These are phyloP conservation scores for Paecilomyces sp. DNA, from an alignment of 2,329 filamentous ascomycete species.

Conservation along the genomic window DNA sequence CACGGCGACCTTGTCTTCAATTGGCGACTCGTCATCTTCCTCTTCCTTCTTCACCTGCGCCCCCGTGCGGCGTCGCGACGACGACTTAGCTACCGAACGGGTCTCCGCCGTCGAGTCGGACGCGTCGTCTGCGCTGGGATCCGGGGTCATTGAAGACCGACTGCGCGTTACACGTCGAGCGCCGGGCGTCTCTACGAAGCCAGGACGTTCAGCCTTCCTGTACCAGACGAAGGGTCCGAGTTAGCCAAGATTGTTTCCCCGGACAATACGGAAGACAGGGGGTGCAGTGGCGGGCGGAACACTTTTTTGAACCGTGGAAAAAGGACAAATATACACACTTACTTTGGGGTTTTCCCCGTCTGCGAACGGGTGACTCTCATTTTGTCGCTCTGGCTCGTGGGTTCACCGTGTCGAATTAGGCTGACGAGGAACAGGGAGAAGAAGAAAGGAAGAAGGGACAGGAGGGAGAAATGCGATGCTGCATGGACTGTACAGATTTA, in stretches of 20 bases:
- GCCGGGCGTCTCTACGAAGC: constrained; percentile 47
- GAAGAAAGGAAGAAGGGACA: background rate
- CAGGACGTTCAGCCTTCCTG: constrained; percentile 47
- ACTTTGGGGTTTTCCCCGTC: constrained; percentile 46
- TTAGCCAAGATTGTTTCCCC: background rate
- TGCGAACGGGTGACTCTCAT: constrained; percentile 46
- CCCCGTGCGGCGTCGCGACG: constrained; percentile 23
- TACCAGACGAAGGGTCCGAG: background rate
- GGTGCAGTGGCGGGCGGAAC: constrained; percentile 4
- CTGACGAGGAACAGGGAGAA: background rate
- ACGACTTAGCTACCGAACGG: constrained; percentile 14
- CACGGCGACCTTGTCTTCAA: constrained; percentile 12
- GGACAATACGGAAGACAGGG: background rate
- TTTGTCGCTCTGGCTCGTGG: background rate
- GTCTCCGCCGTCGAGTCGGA: constrained; percentile 17
- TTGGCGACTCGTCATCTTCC: constrained; percentile 19
- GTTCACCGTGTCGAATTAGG: background rate
- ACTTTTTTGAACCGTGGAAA: constrained; percentile 4
- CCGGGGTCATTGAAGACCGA: constrained; percentile 28
- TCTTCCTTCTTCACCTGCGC: constrained; percentile 18
- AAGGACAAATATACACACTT: constrained; percentile 18
- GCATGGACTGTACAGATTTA: background rate
- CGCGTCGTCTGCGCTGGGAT: constrained; percentile 21
- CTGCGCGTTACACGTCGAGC: constrained; percentile 36
- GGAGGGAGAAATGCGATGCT: background rate